Evolutionary conservation across 192 early-diverging fungal species (phyloP).

Genomic region (Coemansia sp.): DNA sequence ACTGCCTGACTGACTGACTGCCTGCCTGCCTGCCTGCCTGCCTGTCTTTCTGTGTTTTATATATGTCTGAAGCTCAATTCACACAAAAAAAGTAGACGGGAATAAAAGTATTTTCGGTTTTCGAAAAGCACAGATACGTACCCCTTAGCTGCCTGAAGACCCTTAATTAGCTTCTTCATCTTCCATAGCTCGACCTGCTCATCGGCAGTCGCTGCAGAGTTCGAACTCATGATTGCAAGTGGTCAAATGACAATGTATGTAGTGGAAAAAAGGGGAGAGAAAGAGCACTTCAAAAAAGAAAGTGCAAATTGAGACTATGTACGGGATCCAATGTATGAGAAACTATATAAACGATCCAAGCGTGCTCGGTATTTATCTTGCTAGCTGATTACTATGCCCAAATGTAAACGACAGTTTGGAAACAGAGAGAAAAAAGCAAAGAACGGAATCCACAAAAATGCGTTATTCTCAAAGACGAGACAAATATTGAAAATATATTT

Average conservation of each 20-base stretch:
- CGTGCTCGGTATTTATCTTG: no score
- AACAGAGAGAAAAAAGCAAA: neutral
- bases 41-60: neutral
- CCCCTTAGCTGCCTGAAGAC: conserved; percentile 89
- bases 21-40: no score
- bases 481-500: no score
- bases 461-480: no score
- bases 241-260: neutral
- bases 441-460: no score
- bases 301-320: neutral
- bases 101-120: neutral
- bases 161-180: conserved; percentile 98
- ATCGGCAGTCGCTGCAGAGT: conserved; percentile 54
- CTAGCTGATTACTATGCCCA: no score
- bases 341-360: no score
- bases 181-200: conserved; percentile 96
- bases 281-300: neutral
- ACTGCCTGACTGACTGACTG: no score
- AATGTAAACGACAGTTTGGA: no score
- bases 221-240: conserved; percentile 6
- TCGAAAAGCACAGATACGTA: no score
- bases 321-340: no score
- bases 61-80: neutral
- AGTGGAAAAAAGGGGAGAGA: neutral
- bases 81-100: neutral